phyloP scores from a whole-genome alignment of 768 basidiomycete genomes.

The Hygrophoropsis aurantiaca region DNA sequence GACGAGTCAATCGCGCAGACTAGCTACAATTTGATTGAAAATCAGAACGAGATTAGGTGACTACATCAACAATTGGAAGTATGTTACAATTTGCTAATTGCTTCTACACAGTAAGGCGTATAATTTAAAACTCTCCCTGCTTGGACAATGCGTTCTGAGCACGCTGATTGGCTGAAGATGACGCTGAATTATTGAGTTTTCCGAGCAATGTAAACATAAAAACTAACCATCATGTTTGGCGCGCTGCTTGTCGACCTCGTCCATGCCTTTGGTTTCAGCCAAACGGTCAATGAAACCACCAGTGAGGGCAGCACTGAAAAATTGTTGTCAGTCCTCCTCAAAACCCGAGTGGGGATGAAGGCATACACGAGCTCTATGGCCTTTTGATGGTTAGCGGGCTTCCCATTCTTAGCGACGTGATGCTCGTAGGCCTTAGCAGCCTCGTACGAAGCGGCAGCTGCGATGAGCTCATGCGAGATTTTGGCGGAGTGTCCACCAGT shows the following conservation, averaged over 20 bases:
- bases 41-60: no score
- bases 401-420: conserved; percentile 15
- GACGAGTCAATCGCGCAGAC: no score
- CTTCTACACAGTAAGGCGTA: neutral
- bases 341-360: neutral
- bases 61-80: no score
- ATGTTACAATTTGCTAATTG: no score
- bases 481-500: conserved; percentile 15
- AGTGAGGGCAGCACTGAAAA: conserved; percentile 20
- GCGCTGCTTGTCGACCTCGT: conserved; percentile 16
- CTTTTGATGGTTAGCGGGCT: conserved; percentile 21
- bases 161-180: conserved; percentile 11
- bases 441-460: conserved; percentile 2
- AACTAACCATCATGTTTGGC: conserved; percentile 22
- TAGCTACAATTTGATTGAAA: no score
- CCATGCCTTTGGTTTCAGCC: conserved; percentile 23
- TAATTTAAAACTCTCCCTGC: conserved; percentile 16
- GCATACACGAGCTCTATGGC: conserved; percentile 25
- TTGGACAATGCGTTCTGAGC: conserved; percentile 8
- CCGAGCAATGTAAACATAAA: neutral
- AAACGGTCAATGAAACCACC: conserved; percentile 25
- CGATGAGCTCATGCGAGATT: conserved; percentile 25
- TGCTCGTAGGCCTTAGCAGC: conserved; percentile 29
- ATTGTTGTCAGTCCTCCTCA: neutral
- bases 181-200: conserved; percentile 2